phyloP scores from a whole-genome alignment of 805 yeast species.

The Wickerhamomyces silvicola region DNA sequence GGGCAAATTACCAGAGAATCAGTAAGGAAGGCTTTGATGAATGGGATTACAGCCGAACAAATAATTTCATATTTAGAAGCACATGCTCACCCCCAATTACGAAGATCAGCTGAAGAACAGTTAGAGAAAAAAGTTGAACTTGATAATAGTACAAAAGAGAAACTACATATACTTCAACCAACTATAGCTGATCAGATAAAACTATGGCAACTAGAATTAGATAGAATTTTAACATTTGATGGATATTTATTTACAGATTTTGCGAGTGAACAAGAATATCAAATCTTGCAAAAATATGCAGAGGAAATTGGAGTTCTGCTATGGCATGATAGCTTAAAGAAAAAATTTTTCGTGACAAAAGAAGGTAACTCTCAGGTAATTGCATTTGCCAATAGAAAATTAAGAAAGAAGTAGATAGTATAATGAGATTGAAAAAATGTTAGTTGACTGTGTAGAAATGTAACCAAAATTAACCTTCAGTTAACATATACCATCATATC shows the following conservation, averaged over 20 bases:
- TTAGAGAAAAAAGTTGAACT: slow-evolving; percentile 62
- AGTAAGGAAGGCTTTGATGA: slow-evolving; percentile 70
- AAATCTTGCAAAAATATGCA: slow-evolving; percentile 67
- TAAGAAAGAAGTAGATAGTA: slow-evolving; percentile 27
- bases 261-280: slow-evolving; percentile 68
- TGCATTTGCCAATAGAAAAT: slow-evolving; percentile 76
- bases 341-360: slow-evolving; percentile 76
- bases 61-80: slow-evolving; percentile 81
- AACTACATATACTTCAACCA: slow-evolving; percentile 73
- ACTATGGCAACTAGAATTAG: slow-evolving; percentile 94
- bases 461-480: too few relatives aligned
- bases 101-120: slow-evolving; percentile 62
- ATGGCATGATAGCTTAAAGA: slow-evolving; percentile 73
- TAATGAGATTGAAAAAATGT: too few relatives aligned
- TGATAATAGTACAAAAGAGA: slow-evolving; percentile 39
- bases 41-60: slow-evolving; percentile 94
- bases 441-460: too few relatives aligned
- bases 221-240: slow-evolving; percentile 78
- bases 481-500: too few relatives aligned
- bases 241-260: slow-evolving; percentile 90
- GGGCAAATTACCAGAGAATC: slow-evolving; percentile 94
- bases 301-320: slow-evolving; percentile 83
- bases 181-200: slow-evolving; percentile 95
- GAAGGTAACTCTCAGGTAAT: slow-evolving; percentile 87
- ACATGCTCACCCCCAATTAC: slow-evolving; percentile 93